Evolutionary conservation across 192 early-diverging fungal species (phyloP).

Genomic region (Funneliformis mosseae): DNA sequence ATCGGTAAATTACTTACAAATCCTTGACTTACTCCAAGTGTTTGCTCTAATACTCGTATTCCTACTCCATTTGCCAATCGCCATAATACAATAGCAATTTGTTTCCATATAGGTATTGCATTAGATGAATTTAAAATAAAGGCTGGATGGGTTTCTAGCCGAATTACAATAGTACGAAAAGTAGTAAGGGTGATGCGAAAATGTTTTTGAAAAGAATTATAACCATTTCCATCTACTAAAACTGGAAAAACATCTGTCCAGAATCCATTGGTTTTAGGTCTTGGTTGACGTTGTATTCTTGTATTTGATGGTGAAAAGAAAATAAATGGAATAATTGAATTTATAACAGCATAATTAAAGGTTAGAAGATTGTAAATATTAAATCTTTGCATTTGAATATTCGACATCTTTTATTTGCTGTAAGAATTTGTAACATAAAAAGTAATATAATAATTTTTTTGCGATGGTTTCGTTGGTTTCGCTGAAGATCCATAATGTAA

Average conservation of each 20-base stretch:
- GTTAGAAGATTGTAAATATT: neutral
- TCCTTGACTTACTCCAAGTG: neutral
- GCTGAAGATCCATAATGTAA: neutral
- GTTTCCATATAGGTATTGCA: neutral
- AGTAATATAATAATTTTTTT: neutral
- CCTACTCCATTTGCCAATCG: neutral
- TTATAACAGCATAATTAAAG: neutral
- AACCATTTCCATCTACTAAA: neutral
- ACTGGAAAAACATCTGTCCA: neutral
- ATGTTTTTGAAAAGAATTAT: neutral
- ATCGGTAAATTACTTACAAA: neutral
- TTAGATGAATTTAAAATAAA: neutral
- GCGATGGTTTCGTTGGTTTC: too few relatives aligned
- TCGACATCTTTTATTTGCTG: too few relatives aligned
- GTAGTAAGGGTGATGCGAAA: neutral
- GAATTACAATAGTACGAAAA: neutral
- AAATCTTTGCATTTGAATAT: neutral
- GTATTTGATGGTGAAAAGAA: neutral
- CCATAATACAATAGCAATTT: neutral
- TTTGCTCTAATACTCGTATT: neutral
- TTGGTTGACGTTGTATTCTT: neutral
- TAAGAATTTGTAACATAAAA: neutral
- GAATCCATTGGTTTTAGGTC: neutral
- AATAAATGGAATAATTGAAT: neutral
- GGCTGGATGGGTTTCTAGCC: neutral